These are phyloP conservation scores for Lipomyces japonicus DNA, from an alignment of 805 yeast genomes.

Conservation along the genomic window DNA sequence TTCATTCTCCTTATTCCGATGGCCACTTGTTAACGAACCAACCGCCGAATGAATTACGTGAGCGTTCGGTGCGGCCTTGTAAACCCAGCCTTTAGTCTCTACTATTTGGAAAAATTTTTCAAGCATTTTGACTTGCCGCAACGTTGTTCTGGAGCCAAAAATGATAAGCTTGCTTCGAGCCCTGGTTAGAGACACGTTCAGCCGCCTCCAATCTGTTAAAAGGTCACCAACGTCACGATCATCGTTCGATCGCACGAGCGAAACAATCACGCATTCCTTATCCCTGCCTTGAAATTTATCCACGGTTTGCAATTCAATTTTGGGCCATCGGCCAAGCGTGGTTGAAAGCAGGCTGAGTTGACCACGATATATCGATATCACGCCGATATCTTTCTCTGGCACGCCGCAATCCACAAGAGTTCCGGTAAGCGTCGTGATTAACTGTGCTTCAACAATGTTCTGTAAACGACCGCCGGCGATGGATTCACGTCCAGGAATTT, in stretches of 20 bases:
- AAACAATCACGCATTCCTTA: conserved; percentile 83
- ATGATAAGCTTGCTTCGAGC: conserved; percentile 80
- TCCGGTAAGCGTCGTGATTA: conserved; percentile 60
- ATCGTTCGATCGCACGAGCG: conserved; percentile 78
- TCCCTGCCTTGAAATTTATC: conserved; percentile 97
- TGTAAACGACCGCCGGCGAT: conserved; percentile 62
- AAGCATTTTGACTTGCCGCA: conserved; percentile 49
- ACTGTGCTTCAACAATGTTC: conserved; percentile 66
- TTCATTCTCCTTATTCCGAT: too few species aligned
- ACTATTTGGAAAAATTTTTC: conserved; percentile 59
- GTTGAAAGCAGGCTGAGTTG: conserved; percentile 56
- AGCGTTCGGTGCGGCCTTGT: conserved; percentile 45
- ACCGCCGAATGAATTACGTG: conserved; percentile 20
- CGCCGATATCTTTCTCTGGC: conserved; percentile 59
- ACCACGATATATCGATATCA: conserved; percentile 83
- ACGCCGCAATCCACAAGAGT: conserved; percentile 61
- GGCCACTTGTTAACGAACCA: too few species aligned
- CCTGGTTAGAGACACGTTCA: conserved; percentile 92
- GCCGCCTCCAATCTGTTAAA: conserved; percentile 81
- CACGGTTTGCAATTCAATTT: conserved; percentile 81
- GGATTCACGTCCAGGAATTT: conserved; percentile 54
- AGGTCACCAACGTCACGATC: conserved; percentile 68
- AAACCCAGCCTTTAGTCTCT: conserved; percentile 58
- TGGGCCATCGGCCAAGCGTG: conserved; percentile 37
- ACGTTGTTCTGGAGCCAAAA: conserved; percentile 70